phyloP scores from a whole-genome alignment of 148 eudicot species.

The Rhododendron ferrugineum region DNA sequence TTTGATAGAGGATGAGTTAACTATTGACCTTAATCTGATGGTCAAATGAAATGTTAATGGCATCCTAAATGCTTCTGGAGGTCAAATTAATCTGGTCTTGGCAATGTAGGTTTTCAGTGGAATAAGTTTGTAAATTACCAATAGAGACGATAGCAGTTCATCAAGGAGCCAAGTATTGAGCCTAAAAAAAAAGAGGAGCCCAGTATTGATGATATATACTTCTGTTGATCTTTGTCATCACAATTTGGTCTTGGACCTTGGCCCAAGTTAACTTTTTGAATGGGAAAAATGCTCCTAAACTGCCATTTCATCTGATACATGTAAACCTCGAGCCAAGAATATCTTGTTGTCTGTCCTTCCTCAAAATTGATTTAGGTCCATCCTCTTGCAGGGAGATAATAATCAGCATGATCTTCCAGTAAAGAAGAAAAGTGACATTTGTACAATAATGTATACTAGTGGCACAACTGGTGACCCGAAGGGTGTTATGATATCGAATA shows the following conservation, averaged over 20 bases:
- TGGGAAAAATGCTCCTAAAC: not conserved
- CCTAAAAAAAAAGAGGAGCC: too few species aligned
- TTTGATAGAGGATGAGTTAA: not conserved
- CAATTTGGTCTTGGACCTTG: not conserved
- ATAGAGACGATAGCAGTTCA: not conserved
- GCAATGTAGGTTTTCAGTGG: not conserved
- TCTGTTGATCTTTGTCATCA: not conserved
- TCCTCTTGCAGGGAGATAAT: slow-evolving; percentile 56
- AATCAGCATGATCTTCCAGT: slow-evolving; percentile 58
- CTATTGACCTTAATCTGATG: not conserved
- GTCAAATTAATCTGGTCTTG: not conserved
- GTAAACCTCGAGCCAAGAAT: not conserved
- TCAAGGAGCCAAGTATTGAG: not conserved
- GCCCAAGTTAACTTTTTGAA: not conserved
- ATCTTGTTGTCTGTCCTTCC: not conserved
- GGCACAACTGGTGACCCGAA: slow-evolving; percentile 99
- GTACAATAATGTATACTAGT: slow-evolving; percentile 99
- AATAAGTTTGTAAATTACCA: not conserved
- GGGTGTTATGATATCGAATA: slow-evolving; percentile 92
- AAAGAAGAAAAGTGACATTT: slow-evolving; percentile 74
- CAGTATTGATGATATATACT: not conserved
- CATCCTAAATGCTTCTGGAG: not conserved
- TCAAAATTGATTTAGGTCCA: not conserved
- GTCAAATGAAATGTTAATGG: not conserved
- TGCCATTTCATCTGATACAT: not conserved